Evolutionary conservation across 129 eudicot species (phyloP).

Genomic region (Ambrosia trifida): DNA sequence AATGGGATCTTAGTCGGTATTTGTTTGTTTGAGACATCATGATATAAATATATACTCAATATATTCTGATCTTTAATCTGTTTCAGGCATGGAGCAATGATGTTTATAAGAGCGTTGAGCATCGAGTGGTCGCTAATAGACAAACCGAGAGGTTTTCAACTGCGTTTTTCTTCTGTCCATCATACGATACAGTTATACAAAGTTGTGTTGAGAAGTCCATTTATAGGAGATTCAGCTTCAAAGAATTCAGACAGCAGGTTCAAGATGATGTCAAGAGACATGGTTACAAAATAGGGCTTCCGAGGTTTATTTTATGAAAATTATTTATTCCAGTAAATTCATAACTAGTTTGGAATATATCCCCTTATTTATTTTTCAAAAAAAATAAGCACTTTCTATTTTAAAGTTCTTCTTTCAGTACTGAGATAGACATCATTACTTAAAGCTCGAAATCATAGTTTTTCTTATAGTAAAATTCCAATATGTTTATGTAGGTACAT

Average conservation of each 20-base stretch:
- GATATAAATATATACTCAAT: not conserved
- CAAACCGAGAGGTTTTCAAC: conserved; percentile 65
- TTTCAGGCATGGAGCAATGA: conserved; percentile 92
- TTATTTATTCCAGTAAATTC: not conserved
- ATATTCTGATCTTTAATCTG: not conserved
- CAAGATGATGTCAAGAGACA: conserved; percentile 60
- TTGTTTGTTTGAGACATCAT: no score
- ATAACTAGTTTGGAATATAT: conserved; percentile 15
- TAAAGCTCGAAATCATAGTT: not conserved
- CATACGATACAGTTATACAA: conserved; percentile 57
- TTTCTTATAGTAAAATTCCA: not conserved
- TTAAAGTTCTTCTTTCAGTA: not conserved
- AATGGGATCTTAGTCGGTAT: no score
- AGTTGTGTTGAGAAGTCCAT: conserved; percentile 51
- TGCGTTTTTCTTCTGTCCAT: conserved; percentile 87
- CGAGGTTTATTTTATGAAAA: conserved; percentile 48
- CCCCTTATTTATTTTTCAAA: conserved; percentile 13
- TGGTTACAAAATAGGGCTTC: conserved; percentile 76
- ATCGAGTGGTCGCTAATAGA: conserved; percentile 64
- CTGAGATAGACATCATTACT: conserved; percentile 1
- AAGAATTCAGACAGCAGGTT: conserved; percentile 74
- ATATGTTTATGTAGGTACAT: conserved; percentile 15
- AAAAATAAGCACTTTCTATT: not conserved
- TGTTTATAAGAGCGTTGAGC: conserved; percentile 77
- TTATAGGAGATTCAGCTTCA: conserved; percentile 65